These are phyloP conservation scores for Zea luxurians DNA, from an alignment of 176 grass and related monocot genomes.

Conservation along the genomic window DNA sequence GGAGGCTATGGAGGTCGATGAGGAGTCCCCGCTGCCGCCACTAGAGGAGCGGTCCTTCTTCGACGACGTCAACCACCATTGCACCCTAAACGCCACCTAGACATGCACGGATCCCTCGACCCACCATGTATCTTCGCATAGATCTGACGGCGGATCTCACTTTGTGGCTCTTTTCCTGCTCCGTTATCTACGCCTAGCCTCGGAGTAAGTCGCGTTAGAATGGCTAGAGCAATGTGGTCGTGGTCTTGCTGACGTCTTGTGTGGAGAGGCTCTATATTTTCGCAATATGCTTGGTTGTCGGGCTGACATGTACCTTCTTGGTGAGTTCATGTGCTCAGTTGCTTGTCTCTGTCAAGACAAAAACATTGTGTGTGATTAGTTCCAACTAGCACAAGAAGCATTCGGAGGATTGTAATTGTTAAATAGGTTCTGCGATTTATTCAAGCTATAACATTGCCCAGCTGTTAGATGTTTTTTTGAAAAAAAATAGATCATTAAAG, in stretches of 20 bases:
- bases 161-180: too few species aligned
- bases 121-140: too few species aligned
- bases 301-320: constrained; percentile 84
- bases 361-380: not conserved
- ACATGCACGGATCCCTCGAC: too few species aligned
- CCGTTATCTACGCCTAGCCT: too few species aligned
- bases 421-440: not conserved
- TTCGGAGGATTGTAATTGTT: not conserved
- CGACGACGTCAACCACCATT: too few species aligned
- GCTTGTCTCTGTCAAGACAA: not conserved
- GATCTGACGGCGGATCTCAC: too few species aligned
- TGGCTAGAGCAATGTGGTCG: constrained; percentile 4
- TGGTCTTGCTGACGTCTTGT: constrained; percentile 6
- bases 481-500: not conserved
- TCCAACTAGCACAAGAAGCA: not conserved
- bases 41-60: too few species aligned
- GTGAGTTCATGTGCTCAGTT: constrained; percentile 40
- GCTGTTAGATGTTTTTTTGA: not conserved
- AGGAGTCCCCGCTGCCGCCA: too few species aligned
- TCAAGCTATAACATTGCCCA: not conserved
- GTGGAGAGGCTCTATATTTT: constrained; percentile 90
- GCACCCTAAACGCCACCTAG: too few species aligned
- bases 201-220: not conserved
- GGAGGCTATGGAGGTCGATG: too few species aligned
- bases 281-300: constrained; percentile 80